Evolutionary conservation across 805 yeast species (phyloP), one percentile per base, ranked within the genome.

Genomic region (Cyberlindnera mississippiensis): DNA sequence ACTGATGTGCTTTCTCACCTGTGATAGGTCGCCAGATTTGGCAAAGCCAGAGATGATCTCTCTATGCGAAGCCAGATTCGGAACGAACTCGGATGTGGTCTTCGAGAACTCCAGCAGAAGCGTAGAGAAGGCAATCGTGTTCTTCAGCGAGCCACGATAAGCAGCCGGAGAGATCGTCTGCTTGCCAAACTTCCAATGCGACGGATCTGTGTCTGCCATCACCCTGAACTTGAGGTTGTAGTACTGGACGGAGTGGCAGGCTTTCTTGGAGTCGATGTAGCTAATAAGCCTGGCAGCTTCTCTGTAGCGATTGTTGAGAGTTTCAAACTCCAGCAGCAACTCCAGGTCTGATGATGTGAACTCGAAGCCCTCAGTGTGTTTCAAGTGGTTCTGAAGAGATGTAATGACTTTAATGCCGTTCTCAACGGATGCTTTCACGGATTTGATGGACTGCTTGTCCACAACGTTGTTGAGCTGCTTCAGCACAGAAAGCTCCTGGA

Each of bases 41-140:
- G 47, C 50, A 37, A 54, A 52, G 3, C 60, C 60, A 34, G 46
- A 35, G 10, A 55, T 41, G 16, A 53, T 32, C n/a, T 49, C 50
- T 30, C 38, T 52, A 37, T 55, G 56, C 5, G 56, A 44, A 4
- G 45, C 31, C 20, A 53, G 14, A 29, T 54, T 50, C 16, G 55
- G 51, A 1, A 35, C 14, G 37, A 45, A 44, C 2, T 39, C 10
- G 4, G 31, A n/a, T 2, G 50, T 42, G 2, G 29, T 29, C 28
- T 28, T 19, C 8, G 50, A 19, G 19, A 48, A 44, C 8, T 37
- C 37, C 13, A 34, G 12, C 6, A 50, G 26, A 12, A 50, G 17
- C 2, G 24, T 13, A 7, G 46, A 33, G 33, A 49, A 45, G 10
- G 48, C 34, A 24, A 38, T 22, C n/a, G 42, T 35, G 12, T 22